Conservation (phyloP, 169 alveolate genomes). For the Plasmodium chabaudi region DNA sequence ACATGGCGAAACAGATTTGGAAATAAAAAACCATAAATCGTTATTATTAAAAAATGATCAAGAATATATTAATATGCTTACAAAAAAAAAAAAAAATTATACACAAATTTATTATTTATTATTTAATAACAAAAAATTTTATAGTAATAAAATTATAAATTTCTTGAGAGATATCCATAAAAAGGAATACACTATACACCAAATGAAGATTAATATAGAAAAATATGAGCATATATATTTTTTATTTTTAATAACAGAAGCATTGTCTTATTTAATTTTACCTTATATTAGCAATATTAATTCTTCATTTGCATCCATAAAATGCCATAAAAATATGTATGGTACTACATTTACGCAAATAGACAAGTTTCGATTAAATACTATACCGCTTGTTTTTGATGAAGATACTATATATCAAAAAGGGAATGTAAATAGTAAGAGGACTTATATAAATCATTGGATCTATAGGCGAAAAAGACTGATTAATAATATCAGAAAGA, state of each 20-base stretch:
- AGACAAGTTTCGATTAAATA: constrained; percentile 49
- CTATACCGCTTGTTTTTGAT: constrained; percentile 1
- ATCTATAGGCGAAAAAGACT: constrained; percentile 1
- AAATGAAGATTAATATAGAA: constrained; percentile 68
- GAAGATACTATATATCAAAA: not conserved
- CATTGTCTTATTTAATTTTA: constrained; percentile 31
- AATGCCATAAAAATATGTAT: constrained; percentile 9
- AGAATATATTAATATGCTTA: not conserved
- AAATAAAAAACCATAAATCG: not conserved
- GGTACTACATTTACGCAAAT: constrained; percentile 7
- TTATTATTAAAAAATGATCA: not conserved
- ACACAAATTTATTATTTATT: constrained; percentile 9
- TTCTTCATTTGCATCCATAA: constrained; percentile 18
- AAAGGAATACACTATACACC: constrained; percentile 36
- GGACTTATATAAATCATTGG: not conserved
- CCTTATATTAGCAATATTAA: constrained; percentile 45
- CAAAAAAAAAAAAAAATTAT: constrained; percentile 8
- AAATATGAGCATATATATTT: constrained; percentile 70
- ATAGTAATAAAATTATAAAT: constrained; percentile 40
- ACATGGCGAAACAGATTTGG: not conserved
- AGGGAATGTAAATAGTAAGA: constrained; percentile 3
- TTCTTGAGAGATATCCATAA: constrained; percentile 61
- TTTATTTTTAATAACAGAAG: constrained; percentile 63
- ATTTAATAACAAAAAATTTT: constrained; percentile 35
- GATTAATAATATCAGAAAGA: not conserved